Conservation (phyloP, 352 stramenopile genomes). For the Globisporangium camurandrum region DNA sequence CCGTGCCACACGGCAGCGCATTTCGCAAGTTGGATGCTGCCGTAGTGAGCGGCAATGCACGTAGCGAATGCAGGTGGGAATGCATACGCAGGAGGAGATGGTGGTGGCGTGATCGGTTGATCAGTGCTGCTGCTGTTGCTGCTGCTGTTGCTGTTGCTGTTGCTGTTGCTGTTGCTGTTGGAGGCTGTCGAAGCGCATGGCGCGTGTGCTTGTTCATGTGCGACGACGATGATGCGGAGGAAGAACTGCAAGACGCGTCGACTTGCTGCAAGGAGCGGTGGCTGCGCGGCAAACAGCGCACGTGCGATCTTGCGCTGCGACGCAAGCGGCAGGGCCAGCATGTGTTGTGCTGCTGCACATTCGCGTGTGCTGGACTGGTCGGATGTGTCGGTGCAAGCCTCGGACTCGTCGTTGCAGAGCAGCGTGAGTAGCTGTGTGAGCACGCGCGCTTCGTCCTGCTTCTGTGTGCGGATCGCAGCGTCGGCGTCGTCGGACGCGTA, state of each 20-base stretch:
- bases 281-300: constrained; percentile 34
- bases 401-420: constrained; percentile 16
- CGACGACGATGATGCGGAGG: constrained; percentile 47
- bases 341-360: constrained; percentile 26
- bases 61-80: constrained; percentile 31
- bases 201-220: constrained; percentile 18
- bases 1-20: constrained; percentile 85
- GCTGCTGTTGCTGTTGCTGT: background rate
- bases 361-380: constrained; percentile 10
- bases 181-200: constrained; percentile 24
- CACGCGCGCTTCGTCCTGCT: constrained; percentile 27
- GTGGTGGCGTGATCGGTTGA: background rate
- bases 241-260: constrained; percentile 56
- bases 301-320: constrained; percentile 38
- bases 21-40: constrained; percentile 64
- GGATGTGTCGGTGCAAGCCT: background rate
- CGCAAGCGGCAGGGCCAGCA: constrained; percentile 23
- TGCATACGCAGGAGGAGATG: constrained; percentile 20
- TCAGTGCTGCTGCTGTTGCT: background rate
- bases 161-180: constrained; percentile 24
- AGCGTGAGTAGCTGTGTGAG: constrained; percentile 36
- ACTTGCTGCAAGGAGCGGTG: constrained; percentile 36
- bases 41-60: constrained; percentile 46
- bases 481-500: background rate
- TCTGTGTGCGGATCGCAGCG: background rate